phyloP scores from a whole-genome alignment of 257 asterid genomes.

The Solanum etuberosum region DNA sequence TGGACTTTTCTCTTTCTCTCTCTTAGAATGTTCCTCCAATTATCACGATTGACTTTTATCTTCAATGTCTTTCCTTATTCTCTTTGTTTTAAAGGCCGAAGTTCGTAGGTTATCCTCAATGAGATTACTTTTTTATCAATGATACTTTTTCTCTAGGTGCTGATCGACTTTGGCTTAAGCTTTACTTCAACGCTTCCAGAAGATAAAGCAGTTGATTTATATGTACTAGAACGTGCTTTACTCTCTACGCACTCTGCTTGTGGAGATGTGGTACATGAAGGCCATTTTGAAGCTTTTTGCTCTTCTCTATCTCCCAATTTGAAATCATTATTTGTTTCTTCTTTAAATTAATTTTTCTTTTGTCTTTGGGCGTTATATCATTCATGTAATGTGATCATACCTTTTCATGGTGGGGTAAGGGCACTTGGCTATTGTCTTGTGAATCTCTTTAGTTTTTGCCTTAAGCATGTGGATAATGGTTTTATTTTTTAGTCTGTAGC shows the following conservation, averaged over 20 bases:
- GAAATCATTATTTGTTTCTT: not conserved
- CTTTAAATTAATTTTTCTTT: not conserved
- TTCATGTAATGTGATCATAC: not conserved
- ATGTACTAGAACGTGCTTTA: constrained; percentile 92
- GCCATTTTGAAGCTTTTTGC: not conserved
- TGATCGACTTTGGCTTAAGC: constrained; percentile 92
- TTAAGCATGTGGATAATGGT: not conserved
- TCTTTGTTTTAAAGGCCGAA: not conserved
- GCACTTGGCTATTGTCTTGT: not conserved
- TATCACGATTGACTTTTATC: not conserved
- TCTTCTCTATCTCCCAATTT: not conserved
- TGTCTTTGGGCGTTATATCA: not conserved
- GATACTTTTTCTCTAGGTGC: not conserved
- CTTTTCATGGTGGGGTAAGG: too few species aligned
- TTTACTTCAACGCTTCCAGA: constrained; percentile 89
- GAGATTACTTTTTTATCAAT: not conserved
- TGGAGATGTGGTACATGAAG: constrained; percentile 45
- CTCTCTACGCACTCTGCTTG: constrained; percentile 95
- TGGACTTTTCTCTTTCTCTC: not conserved
- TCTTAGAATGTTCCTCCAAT: not conserved
- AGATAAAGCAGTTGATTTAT: constrained; percentile 93
- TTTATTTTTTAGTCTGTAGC: not conserved
- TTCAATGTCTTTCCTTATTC: not conserved
- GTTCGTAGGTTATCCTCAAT: not conserved
- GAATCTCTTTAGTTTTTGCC: not conserved